Base-by-base conservation (phyloP, 1,139 yeast genomes). In the Wickerhamomyces sp. region DNA sequence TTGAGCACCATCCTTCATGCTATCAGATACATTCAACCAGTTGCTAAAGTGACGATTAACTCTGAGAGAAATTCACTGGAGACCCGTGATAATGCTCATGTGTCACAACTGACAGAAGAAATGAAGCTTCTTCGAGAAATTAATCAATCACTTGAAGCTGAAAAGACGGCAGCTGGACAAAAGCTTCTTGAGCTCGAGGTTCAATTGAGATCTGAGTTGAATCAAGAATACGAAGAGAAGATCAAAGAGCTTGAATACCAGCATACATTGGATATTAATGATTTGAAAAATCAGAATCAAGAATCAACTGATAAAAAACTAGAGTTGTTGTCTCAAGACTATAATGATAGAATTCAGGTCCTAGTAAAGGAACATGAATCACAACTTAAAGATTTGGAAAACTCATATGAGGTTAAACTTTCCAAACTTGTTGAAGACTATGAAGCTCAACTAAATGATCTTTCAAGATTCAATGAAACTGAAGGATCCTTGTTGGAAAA, bases 191-290 rank as follows among this genome's bases (percentile, higher is more conserved):
- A 51, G 13, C 45, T 58, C 13, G 73, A 69, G 43, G 49, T 62
- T 40, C 54, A 56, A 13, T 53, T 65, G 1, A 60, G 72, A 39
- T 52, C 55, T 14, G 71, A 66, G 36, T 50, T 69, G 42, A 52
- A 59, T 13, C 58, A 57, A 15, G 61, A 60, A 13, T 66, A 61
- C 57, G 73, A 69, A 41, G 31, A 34, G 3, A 62, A 53, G 39
- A 53, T 66, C 18, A 58, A 60, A 11, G 61, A 63, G 29, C 45
- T 68, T 35, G 60, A 62, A 27, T 45, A 49, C 10, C 43, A 54
- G 27, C 63, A 58, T 39, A 41, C 52, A 27, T 52, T 53, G 11
- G 48, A 56, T n/a, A 35, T 66, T 10, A 61, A 64, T 39, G 56
- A 56, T 32, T 46, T 45, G 52, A 60, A 44, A 44, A 60, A 37